phyloP scores from a whole-genome alignment of 768 basidiomycete species.

The Pisolithus albus region DNA sequence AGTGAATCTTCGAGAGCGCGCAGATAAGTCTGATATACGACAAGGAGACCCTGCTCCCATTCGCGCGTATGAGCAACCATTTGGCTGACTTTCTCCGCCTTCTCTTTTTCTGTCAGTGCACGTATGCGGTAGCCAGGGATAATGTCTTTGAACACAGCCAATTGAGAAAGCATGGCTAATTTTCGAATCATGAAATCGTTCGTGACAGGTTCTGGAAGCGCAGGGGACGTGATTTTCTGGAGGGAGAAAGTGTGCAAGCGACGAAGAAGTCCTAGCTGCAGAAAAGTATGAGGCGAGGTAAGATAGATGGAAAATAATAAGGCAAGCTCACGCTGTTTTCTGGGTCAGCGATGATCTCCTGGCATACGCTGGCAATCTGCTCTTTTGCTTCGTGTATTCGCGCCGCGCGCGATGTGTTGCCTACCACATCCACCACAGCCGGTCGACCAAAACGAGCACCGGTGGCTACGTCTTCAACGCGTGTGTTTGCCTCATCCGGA shows the following conservation, averaged over 20 bases:
- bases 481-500: constrained; percentile 17
- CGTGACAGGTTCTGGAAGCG: constrained; percentile 59
- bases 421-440: constrained; percentile 67
- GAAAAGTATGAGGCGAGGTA: constrained; percentile 10
- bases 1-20: constrained; percentile 79
- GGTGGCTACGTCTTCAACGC: constrained; percentile 67
- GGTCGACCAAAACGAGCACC: constrained; percentile 85
- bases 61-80: constrained; percentile 85
- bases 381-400: constrained; percentile 80
- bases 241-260: constrained; percentile 88
- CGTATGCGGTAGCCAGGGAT: constrained; percentile 96
- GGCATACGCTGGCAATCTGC: constrained; percentile 89
- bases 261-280: constrained; percentile 78
- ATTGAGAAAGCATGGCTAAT: constrained; percentile 80
- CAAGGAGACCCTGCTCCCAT: constrained; percentile 91
- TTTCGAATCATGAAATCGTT: constrained; percentile 84
- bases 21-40: constrained; percentile 84
- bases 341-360: constrained; percentile 90
- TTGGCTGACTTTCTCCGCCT: constrained; percentile 89
- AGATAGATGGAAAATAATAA: background rate
- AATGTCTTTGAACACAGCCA: constrained; percentile 94
- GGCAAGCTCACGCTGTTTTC: constrained; percentile 76
- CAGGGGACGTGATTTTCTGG: constrained; percentile 59
- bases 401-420: constrained; percentile 55
- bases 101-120: constrained; percentile 82